Conservation (phyloP, 164 flowering plant genomes). For the Chimonanthus praecox region DNA sequence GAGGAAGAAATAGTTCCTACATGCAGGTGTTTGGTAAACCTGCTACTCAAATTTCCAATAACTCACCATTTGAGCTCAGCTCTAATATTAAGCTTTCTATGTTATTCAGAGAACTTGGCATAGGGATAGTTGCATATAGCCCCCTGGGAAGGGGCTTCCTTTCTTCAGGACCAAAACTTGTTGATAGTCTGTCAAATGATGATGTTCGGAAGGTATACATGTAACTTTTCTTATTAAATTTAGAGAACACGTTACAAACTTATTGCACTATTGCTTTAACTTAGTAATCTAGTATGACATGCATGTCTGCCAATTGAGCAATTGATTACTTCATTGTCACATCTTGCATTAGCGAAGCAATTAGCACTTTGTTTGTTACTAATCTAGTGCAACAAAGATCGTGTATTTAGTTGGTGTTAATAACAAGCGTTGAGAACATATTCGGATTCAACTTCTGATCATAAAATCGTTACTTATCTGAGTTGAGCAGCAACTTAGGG, state of each 20-base stretch:
- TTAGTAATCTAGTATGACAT: too few relatives aligned
- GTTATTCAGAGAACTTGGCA: constrained; percentile 31
- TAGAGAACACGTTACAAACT: neutral
- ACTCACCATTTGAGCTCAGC: neutral
- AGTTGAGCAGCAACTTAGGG: too few relatives aligned
- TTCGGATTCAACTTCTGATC: too few relatives aligned
- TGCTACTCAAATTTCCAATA: neutral
- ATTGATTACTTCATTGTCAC: neutral
- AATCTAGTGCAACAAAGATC: neutral
- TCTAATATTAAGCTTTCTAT: neutral
- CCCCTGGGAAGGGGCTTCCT: constrained; percentile 58
- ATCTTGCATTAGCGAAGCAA: neutral
- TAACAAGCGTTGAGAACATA: neutral
- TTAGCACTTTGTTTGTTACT: neutral
- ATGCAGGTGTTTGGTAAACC: constrained; percentile 12
- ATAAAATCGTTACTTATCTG: too few relatives aligned
- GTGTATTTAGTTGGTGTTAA: neutral
- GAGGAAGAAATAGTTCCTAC: constrained; percentile 25
- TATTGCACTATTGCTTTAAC: neutral
- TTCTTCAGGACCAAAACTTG: constrained; percentile 38
- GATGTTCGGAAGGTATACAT: constrained; percentile 42
- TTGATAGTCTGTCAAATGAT: constrained; percentile 25
- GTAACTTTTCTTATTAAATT: neutral
- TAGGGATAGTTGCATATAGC: constrained; percentile 55
- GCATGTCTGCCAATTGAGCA: neutral